These are phyloP conservation scores for Suhomyces ambrosiae DNA, from an alignment of 1,139 yeast species.

Conservation along the genomic window DNA sequence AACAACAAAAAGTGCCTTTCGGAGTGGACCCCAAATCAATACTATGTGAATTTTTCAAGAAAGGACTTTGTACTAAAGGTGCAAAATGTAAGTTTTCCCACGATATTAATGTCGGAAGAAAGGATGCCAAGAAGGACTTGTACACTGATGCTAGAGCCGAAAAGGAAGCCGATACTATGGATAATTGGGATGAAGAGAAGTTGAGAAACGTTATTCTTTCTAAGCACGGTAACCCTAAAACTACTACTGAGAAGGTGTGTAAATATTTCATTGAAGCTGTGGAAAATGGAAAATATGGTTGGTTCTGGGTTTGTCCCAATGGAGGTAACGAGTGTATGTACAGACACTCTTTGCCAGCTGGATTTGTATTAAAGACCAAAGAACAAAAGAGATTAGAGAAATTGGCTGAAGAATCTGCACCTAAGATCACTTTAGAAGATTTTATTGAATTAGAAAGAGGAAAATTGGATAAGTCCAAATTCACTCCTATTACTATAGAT, in stretches of 20 bases:
- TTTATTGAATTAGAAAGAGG: slow-evolving; percentile 93
- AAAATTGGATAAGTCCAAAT: slow-evolving; percentile 70
- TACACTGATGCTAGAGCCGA: slow-evolving; percentile 81
- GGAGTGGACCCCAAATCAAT: slow-evolving; percentile 98
- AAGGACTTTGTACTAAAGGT: slow-evolving; percentile 90
- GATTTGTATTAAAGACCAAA: slow-evolving; percentile 93
- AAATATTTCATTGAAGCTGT: slow-evolving; percentile 94
- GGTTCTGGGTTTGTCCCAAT: slow-evolving; percentile 99
- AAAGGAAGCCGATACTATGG: slow-evolving; percentile 89
- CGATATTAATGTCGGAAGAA: slow-evolving; percentile 83
- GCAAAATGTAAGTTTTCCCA: slow-evolving; percentile 92
- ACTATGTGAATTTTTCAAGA: slow-evolving; percentile 86
- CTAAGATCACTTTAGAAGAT: slow-evolving; percentile 92
- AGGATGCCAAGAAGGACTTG: slow-evolving; percentile 85
- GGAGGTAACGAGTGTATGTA: slow-evolving; percentile 93
- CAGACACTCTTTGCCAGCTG: slow-evolving; percentile 95
- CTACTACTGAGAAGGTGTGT: slow-evolving; percentile 95
- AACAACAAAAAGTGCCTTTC: slow-evolving; percentile 85
- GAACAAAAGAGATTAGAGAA: slow-evolving; percentile 91
- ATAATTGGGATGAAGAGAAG: slow-evolving; percentile 95
- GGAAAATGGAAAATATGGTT: slow-evolving; percentile 95
- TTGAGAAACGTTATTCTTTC: slow-evolving; percentile 82
- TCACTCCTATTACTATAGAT: slow-evolving; percentile 87
- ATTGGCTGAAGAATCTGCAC: slow-evolving; percentile 81
- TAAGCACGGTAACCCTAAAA: slow-evolving; percentile 91